Base-by-base conservation (phyloP, 306 rosid genomes). In the Mimosa pudica region DNA sequence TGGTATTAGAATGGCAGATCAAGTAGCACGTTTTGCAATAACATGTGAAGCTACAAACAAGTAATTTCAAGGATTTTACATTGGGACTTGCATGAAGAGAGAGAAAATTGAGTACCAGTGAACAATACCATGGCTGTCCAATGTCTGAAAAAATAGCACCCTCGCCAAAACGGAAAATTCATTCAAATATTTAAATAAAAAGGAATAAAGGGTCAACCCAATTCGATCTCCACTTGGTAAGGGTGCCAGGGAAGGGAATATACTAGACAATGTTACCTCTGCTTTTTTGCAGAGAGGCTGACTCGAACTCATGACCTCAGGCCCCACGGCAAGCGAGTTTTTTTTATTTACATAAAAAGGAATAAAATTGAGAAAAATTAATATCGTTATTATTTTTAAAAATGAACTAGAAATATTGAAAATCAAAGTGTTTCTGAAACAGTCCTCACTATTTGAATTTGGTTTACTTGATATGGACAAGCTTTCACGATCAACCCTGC, bases 1-100 rank as follows among this genome's bases (percentile, higher is more conserved):
- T 8, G 81, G 62, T 51, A 71, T 88, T 81, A 85, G 77, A 77
- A 60, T 42, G 70, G 82, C 42, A 76, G 75, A 64, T 78, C 51
- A 78, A 78, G 60, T 63, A 66, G 54, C 49, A 64, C 38, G 35
- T 41, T 75, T 45, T 54, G 51, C 42, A 61, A 68, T 76, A 47
- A 47, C 75, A 61, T 48, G 6, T 52, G 18, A 20, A 68, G 17
- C 72, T 61, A 80, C 73, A 13, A 73, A 82, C 32, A 71, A 70
- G 33, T 70, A 81, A 49, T 65, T 73, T 79, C 60, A 51, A 65
- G 44, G 47, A 78, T 57, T 75, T 52, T 71, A 5, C 45, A 46
- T 10, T 69, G 47, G 10, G 73, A 10, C 55, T 44, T 10, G 61
- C 61, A 54, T 54, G 24, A 54, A 16, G 60, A 64, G 70, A 44